Percentiles rank a stretch among this genome's conserved stretches.
These are phyloP conservation scores for Micromonas pusilla DNA, from an alignment of 139 green algal species.

Conservation along the genomic window DNA sequence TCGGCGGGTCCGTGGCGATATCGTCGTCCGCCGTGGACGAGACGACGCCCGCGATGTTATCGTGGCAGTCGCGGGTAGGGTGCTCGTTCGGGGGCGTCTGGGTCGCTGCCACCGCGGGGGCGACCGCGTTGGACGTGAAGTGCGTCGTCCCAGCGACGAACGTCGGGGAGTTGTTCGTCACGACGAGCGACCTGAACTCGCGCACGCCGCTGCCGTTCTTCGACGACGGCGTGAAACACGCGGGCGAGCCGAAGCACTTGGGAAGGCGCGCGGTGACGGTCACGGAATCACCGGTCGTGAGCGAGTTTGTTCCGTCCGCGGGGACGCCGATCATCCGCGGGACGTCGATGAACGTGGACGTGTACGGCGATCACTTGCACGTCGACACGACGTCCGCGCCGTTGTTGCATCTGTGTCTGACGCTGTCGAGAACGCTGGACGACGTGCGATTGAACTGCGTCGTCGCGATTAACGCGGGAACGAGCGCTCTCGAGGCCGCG, in stretches of 20 bases:
- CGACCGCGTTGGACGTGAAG: neutral
- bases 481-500: neutral
- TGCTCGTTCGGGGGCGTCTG: slow-evolving; percentile 6
- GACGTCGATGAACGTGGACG: neutral
- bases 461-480: neutral
- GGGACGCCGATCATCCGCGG: neutral
- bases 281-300: neutral
- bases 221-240: too few relatives aligned
- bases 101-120: neutral
- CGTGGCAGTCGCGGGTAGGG: neutral
- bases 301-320: neutral
- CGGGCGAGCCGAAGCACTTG: too few relatives aligned
- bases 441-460: too few relatives aligned
- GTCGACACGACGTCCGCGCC: neutral
- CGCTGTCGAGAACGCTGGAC: too few relatives aligned
- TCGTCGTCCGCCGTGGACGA: neutral
- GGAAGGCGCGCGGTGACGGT: neutral
- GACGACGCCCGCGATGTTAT: neutral
- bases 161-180: neutral
- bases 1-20: neutral
- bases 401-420: too few relatives aligned
- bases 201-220: neutral
- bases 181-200: neutral
- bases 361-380: neutral
- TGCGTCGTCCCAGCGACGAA: neutral